Conservation (phyloP, 2,329 filamentous ascomycete genomes). For the Aspergillus uvarum region DNA sequence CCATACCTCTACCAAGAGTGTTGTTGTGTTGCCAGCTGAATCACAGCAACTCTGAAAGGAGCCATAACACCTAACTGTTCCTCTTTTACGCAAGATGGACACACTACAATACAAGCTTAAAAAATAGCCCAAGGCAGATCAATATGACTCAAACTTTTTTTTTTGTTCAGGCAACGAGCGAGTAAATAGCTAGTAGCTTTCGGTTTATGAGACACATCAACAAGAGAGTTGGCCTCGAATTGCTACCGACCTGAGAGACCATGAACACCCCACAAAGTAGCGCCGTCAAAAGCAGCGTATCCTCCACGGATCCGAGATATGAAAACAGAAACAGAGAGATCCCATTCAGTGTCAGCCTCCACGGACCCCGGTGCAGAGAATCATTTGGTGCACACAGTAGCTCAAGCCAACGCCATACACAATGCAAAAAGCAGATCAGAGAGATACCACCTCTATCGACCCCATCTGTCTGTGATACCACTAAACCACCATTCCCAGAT, state of each 20-base stretch:
- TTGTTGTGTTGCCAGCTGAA: too few relatives aligned
- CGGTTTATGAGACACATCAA: constrained; percentile 31
- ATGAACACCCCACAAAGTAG: constrained; percentile 31
- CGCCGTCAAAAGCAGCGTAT: constrained; percentile 36
- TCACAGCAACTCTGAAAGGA: too few relatives aligned
- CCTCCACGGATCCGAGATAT: constrained; percentile 38
- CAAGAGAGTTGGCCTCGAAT: constrained; percentile 23
- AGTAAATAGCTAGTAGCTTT: constrained; percentile 26
- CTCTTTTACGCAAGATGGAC: too few relatives aligned
- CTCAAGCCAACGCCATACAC: constrained; percentile 45
- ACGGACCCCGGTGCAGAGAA: constrained; percentile 36
- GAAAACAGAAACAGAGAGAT: constrained; percentile 29
- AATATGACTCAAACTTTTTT: constrained; percentile 24
- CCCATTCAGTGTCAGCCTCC: constrained; percentile 32
- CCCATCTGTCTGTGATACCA: constrained; percentile 21
- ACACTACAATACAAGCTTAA: background rate
- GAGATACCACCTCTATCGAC: constrained; percentile 31
- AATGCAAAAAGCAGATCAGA: constrained; percentile 36
- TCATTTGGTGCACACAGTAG: constrained; percentile 32
- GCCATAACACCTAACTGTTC: too few relatives aligned
- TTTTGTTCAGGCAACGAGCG: constrained; percentile 1
- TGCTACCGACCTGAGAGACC: constrained; percentile 25
- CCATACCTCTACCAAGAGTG: too few relatives aligned
- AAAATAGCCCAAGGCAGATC: constrained; percentile 1
- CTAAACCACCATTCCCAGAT: constrained; percentile 20